Base-by-base conservation (phyloP, 225 moss, liverwort and hornwort species). In the Pseudisothecium myosuroides region DNA sequence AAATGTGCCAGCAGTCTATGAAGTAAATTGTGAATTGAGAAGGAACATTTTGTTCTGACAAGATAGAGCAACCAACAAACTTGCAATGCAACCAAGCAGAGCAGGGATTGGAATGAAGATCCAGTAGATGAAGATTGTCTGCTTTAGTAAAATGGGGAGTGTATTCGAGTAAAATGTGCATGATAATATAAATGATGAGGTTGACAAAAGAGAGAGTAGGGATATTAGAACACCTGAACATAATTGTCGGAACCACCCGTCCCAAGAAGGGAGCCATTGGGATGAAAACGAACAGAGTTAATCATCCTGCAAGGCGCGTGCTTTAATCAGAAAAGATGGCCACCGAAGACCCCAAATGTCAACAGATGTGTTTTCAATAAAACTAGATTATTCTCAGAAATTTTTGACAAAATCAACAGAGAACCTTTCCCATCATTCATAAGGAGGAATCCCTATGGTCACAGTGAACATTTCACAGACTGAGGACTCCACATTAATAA, bases 201-300 rank as follows among this genome's bases (percentile, higher is more conserved):
- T 83, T 50, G 62, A 54, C 85, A 81, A 62, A 82, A 47, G 72
- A 80, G 80, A 67, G 39, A 43, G 54, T 75, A 76, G 41, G 84
- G 73, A 86, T 67, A 26, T 76, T 60, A 77, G 22, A 87, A 71
- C 89, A 97, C 98, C 96, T 98, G 98, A 92, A 98, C 90, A 60
- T 91, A 96, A 64, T 91, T 92, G 84, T 96, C 94, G 28, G 96
- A 94, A 64, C 93, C 96, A 76, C 98, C 98, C 75, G 94, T 95
- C 60, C 96, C 96, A 86, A 98, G 91, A 72, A 96, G 95, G 75
- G 82, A 93, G 62, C 94, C 95, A 78, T 96, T 96, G 58, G 95
- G 96, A 92, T 97, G 96, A 94, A 97, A 97, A 60, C 98, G 94
- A 86, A 94, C 94, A 50, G 95, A 95, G 39, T 93, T 94, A 36